Conservation (phyloP, 139 green algal species). For the Coccomyxa sp. region DNA sequence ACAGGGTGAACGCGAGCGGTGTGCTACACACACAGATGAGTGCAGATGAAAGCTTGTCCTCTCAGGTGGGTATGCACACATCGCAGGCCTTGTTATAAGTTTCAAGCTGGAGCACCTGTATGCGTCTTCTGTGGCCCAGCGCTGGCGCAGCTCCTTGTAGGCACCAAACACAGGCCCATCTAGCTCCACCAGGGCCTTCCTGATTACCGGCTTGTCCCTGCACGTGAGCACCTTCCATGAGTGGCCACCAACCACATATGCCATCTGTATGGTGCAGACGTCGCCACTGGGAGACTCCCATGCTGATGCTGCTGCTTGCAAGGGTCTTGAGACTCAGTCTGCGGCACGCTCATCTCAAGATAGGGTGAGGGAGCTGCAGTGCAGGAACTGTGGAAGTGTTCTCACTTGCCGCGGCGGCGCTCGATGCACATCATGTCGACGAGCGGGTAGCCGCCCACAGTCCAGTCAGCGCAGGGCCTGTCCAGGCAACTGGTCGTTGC, state of each 20-base stretch:
- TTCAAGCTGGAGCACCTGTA: conserved; percentile 15
- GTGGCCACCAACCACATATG: neutral
- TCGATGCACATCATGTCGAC: conserved; percentile 57
- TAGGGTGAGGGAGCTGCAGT: neutral
- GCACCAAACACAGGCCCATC: conserved; percentile 35
- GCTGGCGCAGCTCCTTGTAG: conserved; percentile 25
- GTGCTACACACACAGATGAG: neutral
- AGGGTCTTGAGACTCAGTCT: neutral
- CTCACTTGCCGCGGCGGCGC: conserved; percentile 34
- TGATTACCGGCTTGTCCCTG: conserved; percentile 43
- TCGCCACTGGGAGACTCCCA: neutral
- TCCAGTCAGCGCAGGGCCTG: conserved; percentile 34
- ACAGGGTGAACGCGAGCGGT: neutral
- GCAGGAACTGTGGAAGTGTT: neutral
- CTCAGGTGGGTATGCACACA: neutral
- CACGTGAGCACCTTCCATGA: neutral
- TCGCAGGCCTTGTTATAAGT: neutral
- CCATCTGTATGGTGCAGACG: neutral
- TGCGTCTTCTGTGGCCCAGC: conserved; percentile 46
- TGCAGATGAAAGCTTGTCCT: neutral
- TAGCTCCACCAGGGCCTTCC: conserved; percentile 56
- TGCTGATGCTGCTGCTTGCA: neutral
- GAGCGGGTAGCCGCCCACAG: conserved; percentile 51
- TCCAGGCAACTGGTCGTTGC: conserved; percentile 40
- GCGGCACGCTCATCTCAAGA: neutral